Base-by-base conservation (phyloP, 352 stramenopile species). In the Phytophthora citricola region DNA sequence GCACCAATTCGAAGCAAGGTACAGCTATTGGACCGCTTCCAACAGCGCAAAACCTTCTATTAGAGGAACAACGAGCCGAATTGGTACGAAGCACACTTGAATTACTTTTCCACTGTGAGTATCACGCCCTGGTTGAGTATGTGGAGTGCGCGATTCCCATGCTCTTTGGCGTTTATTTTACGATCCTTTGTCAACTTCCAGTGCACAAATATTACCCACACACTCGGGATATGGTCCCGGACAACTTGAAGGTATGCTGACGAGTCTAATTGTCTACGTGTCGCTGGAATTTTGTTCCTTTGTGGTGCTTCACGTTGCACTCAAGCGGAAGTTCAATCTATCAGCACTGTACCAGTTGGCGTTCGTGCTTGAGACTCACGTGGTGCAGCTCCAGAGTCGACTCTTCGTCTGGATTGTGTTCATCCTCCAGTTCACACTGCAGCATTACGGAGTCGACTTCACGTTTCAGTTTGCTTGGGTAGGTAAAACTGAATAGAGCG, bases 101-200 rank as follows among this genome's bases (percentile, higher is more conserved):
- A 8, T 26, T 78, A 11, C 52, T 78, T 9, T 78, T 78, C 22
- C 56, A 62, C n/a, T 58, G 41, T 29, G 70, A 78, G 31, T 78
- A 70, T 44, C 56, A 61, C 5, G 41, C 60, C 12, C 47, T 75
- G 0, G 47, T 69, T 4, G 52, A 71, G 40, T 78, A 73, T 20
- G 58, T 78, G 40, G 66, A 75, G 38, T 72, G 52, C 39, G 46
- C 56, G 5, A 54, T 78, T 1, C 70, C 70, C 5, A 52, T 59
- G 5, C 45, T 78, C 17, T 78, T 69, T 29, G 24, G 43, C 0
- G 10, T 63, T 2, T 73, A 78, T 32, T 27, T 67, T 4, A 22
- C 47, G 0, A 54, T 73, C n/a, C n/a, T 78, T 1, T 63, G 22
- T 9, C 44, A 69, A 5, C 46, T 72, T 10, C 48, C 55, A 17